These are phyloP conservation scores for Lepiota brunneoincarnata DNA, from an alignment of 768 basidiomycete species.

Conservation along the genomic window DNA sequence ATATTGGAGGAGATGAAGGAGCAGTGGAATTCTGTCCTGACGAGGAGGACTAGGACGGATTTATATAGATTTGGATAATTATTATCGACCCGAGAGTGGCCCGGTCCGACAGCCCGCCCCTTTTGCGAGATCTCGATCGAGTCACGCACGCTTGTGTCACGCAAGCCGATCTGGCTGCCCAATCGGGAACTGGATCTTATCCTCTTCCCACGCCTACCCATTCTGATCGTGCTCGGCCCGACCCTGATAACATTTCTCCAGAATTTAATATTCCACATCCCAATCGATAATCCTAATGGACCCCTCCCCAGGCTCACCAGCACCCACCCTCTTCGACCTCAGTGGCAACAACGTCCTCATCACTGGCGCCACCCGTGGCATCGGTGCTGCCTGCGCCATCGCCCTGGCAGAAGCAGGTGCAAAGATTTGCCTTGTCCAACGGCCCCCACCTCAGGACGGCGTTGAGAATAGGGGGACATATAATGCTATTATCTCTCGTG, in stretches of 20 bases:
- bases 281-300: slow-evolving; percentile 38
- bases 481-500: slow-evolving; percentile 30
- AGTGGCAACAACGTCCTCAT: slow-evolving; percentile 67
- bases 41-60: slow-evolving; percentile 5
- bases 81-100: slow-evolving; percentile 2
- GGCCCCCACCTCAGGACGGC: slow-evolving; percentile 19
- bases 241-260: slow-evolving; percentile 13
- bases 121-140: slow-evolving; percentile 6
- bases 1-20: slow-evolving; percentile 23
- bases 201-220: not conserved
- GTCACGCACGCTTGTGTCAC: slow-evolving; percentile 6
- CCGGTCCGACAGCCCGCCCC: slow-evolving; percentile 13
- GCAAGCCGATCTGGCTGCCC: not conserved
- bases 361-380: slow-evolving; percentile 76
- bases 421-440: slow-evolving; percentile 42
- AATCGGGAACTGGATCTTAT: slow-evolving; percentile 10
- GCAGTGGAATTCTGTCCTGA: slow-evolving; percentile 11
- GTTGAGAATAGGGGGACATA: slow-evolving; percentile 20
- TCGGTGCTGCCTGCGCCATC: slow-evolving; percentile 49
- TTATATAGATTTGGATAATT: slow-evolving; percentile 11
- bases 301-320: slow-evolving; percentile 44
- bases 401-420: slow-evolving; percentile 50
- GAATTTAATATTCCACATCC: slow-evolving; percentile 5
- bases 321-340: slow-evolving; percentile 66
- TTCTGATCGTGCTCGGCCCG: slow-evolving; percentile 11